phyloP scores from a whole-genome alignment of 306 rosid species.

The Ceratonia siliqua region DNA sequence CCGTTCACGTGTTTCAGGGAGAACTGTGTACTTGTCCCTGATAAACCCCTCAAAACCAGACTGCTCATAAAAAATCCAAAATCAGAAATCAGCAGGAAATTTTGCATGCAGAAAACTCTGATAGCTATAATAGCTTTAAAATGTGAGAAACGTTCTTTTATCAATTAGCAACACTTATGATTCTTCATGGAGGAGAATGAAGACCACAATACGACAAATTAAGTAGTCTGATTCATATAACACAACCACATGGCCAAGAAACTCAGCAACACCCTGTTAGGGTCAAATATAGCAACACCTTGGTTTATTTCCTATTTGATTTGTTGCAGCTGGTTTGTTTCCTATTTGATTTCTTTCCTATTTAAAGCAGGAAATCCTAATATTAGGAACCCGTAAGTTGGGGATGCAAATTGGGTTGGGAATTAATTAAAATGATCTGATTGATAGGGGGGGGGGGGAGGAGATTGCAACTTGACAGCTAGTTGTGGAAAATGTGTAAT shows the following conservation, averaged over 20 bases:
- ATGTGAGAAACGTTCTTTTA: neutral
- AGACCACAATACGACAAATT: neutral
- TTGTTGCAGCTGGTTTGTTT: too few relatives aligned
- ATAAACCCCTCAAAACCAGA: conserved; percentile 92
- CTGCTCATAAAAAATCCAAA: conserved; percentile 49
- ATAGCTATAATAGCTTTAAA: neutral
- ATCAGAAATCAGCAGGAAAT: conserved; percentile 29
- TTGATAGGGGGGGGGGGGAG: too few relatives aligned
- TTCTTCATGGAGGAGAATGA: neutral
- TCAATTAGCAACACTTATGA: neutral
- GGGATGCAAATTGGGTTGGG: too few relatives aligned
- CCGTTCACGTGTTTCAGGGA: conserved; percentile 91
- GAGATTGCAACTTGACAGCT: too few relatives aligned
- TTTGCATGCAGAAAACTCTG: neutral
- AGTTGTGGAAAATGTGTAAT: too few relatives aligned
- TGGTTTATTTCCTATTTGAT: too few relatives aligned
- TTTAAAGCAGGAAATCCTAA: too few relatives aligned
- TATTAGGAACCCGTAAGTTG: too few relatives aligned
- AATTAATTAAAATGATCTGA: too few relatives aligned
- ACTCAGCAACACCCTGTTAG: neutral
- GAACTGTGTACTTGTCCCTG: conserved; percentile 81
- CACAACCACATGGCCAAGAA: neutral
- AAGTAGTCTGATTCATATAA: neutral
- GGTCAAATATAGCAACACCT: too few relatives aligned
- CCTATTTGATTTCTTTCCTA: too few relatives aligned